Evolutionary conservation across 768 basidiomycete species (phyloP), one percentile per base, ranked within the genome.

Genomic region (Royoungia palumana): DNA sequence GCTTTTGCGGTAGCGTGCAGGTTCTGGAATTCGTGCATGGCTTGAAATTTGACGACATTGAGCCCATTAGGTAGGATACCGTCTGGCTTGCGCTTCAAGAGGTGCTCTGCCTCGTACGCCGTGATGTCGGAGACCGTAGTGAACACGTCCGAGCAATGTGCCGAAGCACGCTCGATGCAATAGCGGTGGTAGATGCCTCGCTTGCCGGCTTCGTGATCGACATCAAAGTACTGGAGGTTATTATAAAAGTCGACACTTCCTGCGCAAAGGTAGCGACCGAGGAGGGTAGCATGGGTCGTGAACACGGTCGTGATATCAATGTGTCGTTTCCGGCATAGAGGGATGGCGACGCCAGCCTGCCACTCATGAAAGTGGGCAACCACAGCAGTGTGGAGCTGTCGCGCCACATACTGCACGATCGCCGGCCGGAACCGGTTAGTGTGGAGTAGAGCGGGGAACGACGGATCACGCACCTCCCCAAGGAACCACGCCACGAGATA

Each of bases 21-120:
- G 67, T 98, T 97, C 66, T 94, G 93, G 74, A 97, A 97, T 67
- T 99, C 96, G 77, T 98, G 96, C 86, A 98, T 97, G 11, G 96
- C 95, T 59, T 93, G 89, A 72, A 98, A 99, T 70, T 99, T 99
- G 78, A 92, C 85, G 51, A 99, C 96, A 58, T 98, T 99, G 53
- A 99, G 78, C 28, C 96, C 96, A 64, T 99, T 99, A 2, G 96
- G 96, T 1, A 97, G 76, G 21, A 99, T 90, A 21, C 96, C 96
- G 59, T 99, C 95, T 24, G 87, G 96, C 70, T 98, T 99, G 55
- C 96, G 81, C 72, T 99, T 99, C 55, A 99, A 78, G 24, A 99
- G 73, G 66, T 98, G 94, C 72, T 99, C 96, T 45, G 82, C 78
- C 69, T 99, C 96, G 70, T 94, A 98, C 0, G 95, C 96, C 21